phyloP scores from a whole-genome alignment of 2,329 filamentous ascomycete species.

The Chaetomiaceae sp. region DNA sequence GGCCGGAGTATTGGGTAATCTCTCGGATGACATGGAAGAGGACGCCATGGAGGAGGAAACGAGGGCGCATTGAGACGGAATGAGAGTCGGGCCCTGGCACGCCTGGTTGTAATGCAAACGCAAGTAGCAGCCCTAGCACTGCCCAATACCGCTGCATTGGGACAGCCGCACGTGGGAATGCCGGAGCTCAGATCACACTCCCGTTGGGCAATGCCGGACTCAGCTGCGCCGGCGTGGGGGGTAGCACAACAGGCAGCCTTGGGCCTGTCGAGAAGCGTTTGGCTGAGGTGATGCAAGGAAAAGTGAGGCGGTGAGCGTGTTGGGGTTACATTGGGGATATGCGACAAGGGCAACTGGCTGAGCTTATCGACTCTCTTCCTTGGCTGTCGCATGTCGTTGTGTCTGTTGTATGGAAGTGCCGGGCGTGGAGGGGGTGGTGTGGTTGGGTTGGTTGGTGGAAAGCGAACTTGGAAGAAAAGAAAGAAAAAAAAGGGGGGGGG shows the following conservation, averaged over 20 bases:
- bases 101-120: neutral
- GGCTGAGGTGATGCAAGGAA: neutral
- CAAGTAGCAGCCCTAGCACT: neutral
- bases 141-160: slow-evolving; percentile 14
- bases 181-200: slow-evolving; percentile 12
- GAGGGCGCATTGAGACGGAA: neutral
- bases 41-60: slow-evolving; percentile 4
- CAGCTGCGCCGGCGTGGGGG: slow-evolving; percentile 11
- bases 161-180: slow-evolving; percentile 20
- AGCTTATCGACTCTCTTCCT: neutral
- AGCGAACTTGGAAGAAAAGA: neutral
- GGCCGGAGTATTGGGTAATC: neutral
- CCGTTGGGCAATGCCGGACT: slow-evolving; percentile 13
- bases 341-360: slow-evolving; percentile 7
- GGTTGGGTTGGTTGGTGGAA: no score
- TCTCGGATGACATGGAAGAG: neutral
- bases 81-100: neutral
- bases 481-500: neutral
- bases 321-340: slow-evolving; percentile 16
- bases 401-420: neutral
- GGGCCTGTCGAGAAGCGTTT: neutral
- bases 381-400: neutral
- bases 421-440: neutral
- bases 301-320: slow-evolving; percentile 20
- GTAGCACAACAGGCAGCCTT: slow-evolving; percentile 10